Evolutionary conservation across 352 stramenopile genomes (phyloP), one percentile per base, ranked within the genome.

Genomic region (Globisporangium takayamanum): DNA sequence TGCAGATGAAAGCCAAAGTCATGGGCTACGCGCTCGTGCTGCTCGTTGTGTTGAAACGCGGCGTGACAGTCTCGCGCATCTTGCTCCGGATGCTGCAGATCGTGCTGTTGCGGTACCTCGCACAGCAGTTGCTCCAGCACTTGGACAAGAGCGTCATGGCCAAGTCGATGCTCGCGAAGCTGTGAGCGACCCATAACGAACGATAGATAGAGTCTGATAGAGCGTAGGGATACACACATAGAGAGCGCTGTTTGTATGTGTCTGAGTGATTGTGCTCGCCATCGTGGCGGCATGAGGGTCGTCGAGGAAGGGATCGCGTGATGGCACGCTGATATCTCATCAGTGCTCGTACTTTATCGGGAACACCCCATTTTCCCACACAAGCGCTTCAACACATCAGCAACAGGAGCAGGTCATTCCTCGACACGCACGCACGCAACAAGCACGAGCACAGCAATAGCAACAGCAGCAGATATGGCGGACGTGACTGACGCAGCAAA

Each of bases 21-120:
- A 36, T 87, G 30, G 65, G 68, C 20, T 89, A 89, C 51, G 57
- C 69, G 20, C 68, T 84, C 2, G 59, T 87, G 18, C 66, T 91
- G 39, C 62, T 91, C 1, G 46, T 87, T 15, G 52, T 82, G 12
- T 60, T 89, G 55, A 75, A 75, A 61, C 77, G 78, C 33, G 80
- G 75, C 8, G 25, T 73, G 16, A 74, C 74, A 0, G 77, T 91
- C 18, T 72, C 59, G 18, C 60, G 62, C 26, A 64, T 91, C 7
- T 45, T 91, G 26, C 53, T 86, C 12, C 68, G 76, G 2, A 59
- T 80, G 16, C 54, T 84, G 41, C 77, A 91, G 68, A 52, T 91
- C 30, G 59, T 88, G 18, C 62, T 88, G 53, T 37, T 86, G 54
- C 77, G 77, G 18, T 86, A 85, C 55, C 47, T 86, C 15, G 67